Evolutionary conservation across 1,284 basidiomycete species (phyloP).

Genomic region (Abortiporus biennis): DNA sequence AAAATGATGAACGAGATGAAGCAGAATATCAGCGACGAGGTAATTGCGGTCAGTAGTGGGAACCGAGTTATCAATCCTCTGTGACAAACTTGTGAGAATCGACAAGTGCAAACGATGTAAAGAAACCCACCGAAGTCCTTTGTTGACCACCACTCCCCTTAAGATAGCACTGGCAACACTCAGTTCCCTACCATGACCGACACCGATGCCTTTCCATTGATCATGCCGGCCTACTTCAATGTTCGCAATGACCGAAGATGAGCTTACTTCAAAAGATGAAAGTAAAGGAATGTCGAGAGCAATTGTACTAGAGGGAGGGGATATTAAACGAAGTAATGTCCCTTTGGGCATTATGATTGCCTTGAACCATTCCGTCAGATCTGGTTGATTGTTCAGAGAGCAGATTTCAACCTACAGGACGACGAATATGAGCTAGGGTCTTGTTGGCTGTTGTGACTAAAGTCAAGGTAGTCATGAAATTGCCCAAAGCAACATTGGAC

Average conservation of each 20-base stretch:
- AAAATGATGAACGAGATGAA: constrained; percentile 42
- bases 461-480: constrained; percentile 70
- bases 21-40: constrained; percentile 45
- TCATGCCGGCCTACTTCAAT: constrained; percentile 66
- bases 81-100: constrained; percentile 4
- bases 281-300: constrained; percentile 50
- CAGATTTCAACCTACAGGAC: constrained; percentile 46
- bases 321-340: constrained; percentile 47
- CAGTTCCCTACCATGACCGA: constrained; percentile 63
- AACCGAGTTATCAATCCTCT: constrained; percentile 69
- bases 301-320: constrained; percentile 34
- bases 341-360: constrained; percentile 5
- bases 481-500: constrained; percentile 65
- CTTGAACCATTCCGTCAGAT: too few species aligned
- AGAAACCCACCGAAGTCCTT: constrained; percentile 54
- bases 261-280: constrained; percentile 40
- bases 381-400: too few species aligned
- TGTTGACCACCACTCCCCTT: constrained; percentile 52
- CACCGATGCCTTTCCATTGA: constrained; percentile 59
- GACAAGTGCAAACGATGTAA: background rate
- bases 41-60: constrained; percentile 46
- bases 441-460: constrained; percentile 52
- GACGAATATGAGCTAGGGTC: constrained; percentile 50
- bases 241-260: constrained; percentile 42
- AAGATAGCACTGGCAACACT: constrained; percentile 56